Conservation (phyloP, 1,139 yeast species). For the Candida frijolesensis region DNA sequence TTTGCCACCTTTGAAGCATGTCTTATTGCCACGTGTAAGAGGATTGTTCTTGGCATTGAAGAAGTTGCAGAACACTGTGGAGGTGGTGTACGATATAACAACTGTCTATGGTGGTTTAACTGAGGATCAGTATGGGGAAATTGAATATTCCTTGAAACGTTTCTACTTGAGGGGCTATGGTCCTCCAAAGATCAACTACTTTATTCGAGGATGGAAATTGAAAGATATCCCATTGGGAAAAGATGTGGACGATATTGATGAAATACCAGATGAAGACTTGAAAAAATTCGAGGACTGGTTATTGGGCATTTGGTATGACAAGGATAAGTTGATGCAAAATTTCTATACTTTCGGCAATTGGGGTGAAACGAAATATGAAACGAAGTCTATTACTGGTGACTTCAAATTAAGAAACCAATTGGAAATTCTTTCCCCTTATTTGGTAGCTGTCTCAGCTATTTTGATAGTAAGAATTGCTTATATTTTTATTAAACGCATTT, state of each 20-base stretch:
- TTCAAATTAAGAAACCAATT: conserved; percentile 26
- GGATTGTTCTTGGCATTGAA: conserved; percentile 74
- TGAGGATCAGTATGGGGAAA: conserved; percentile 73
- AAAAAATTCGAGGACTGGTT: conserved; percentile 74
- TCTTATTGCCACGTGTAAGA: conserved; percentile 77
- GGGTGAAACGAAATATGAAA: conserved; percentile 19
- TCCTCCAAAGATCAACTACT: conserved; percentile 66
- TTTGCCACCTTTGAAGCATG: conserved; percentile 54
- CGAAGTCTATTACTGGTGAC: conserved; percentile 29
- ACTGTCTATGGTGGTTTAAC: conserved; percentile 76
- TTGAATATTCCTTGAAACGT: conserved; percentile 63
- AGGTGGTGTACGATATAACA: conserved; percentile 79
- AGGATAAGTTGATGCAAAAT: conserved; percentile 66
- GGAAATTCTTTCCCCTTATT: conserved; percentile 25
- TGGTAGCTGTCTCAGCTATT: conserved; percentile 19
- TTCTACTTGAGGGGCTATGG: conserved; percentile 71
- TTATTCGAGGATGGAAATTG: conserved; percentile 60
- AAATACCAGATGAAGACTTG: conserved; percentile 44
- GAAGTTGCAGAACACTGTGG: conserved; percentile 59
- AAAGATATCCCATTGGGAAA: conserved; percentile 69
- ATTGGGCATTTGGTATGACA: conserved; percentile 71
- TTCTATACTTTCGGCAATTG: conserved; percentile 57
- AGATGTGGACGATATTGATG: conserved; percentile 40
- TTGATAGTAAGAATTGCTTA: conserved; percentile 18
- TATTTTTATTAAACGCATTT: conserved; percentile 10